Evolutionary conservation across 1,284 basidiomycete species (phyloP).

Genomic region (Wolfiporia cocos): DNA sequence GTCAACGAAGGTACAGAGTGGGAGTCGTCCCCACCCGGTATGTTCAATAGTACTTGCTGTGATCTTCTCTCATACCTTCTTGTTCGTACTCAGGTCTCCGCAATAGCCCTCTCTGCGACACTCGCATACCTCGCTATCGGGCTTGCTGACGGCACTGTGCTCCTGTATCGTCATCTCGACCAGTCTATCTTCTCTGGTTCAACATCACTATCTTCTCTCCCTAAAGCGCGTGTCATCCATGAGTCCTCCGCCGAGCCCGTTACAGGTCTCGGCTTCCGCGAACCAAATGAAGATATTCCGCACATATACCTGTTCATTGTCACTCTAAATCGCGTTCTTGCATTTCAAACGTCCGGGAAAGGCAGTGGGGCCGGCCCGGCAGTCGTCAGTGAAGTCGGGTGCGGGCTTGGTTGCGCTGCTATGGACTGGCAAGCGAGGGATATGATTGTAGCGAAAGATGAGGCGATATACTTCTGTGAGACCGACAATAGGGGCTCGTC

Average conservation of each 20-base stretch:
- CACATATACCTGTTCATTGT: slow-evolving; percentile 78
- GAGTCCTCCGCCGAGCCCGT: slow-evolving; percentile 83
- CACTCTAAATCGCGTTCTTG: slow-evolving; percentile 79
- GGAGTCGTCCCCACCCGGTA: slow-evolving; percentile 79
- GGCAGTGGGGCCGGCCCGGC: slow-evolving; percentile 63
- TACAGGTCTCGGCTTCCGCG: slow-evolving; percentile 86
- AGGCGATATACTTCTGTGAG: slow-evolving; percentile 87
- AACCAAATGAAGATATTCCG: slow-evolving; percentile 45
- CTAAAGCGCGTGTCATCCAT: slow-evolving; percentile 76
- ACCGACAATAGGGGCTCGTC: slow-evolving; percentile 81
- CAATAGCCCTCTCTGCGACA: slow-evolving; percentile 75
- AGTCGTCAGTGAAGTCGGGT: slow-evolving; percentile 83
- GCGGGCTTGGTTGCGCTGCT: slow-evolving; percentile 77
- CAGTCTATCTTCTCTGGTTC: slow-evolving; percentile 71
- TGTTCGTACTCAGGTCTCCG: slow-evolving; percentile 53
- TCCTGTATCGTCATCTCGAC: slow-evolving; percentile 87
- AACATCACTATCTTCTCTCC: slow-evolving; percentile 62
- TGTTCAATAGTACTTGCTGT: slow-evolving; percentile 16
- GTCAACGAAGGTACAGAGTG: slow-evolving; percentile 73
- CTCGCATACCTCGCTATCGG: slow-evolving; percentile 88
- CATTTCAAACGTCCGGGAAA: slow-evolving; percentile 73
- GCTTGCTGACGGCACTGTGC: slow-evolving; percentile 90
- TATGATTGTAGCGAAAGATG: slow-evolving; percentile 86
- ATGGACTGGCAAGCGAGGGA: slow-evolving; percentile 70
- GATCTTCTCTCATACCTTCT: slow-evolving; percentile 1